Conservation (phyloP, 163 green algal species). For the Coccomyxa subellipsoidea region DNA sequence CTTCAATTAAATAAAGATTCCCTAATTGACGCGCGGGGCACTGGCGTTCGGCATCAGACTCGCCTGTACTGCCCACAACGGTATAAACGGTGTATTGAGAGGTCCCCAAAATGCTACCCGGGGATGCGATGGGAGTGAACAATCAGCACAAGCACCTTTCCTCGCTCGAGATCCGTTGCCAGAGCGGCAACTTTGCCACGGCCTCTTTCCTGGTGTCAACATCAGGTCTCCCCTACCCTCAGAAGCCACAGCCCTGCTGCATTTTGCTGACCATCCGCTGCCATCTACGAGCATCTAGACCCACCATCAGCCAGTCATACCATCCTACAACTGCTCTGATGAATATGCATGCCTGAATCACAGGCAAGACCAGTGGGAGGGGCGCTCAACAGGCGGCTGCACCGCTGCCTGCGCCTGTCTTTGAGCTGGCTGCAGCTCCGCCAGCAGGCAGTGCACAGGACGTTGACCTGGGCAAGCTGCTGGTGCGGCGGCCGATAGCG, state of each 20-base stretch:
- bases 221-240: background rate
- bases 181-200: background rate
- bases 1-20: too few relatives aligned
- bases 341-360: too few relatives aligned
- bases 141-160: background rate
- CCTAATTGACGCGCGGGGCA: too few relatives aligned
- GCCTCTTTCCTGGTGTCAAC: background rate
- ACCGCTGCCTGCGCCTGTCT: background rate
- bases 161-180: background rate
- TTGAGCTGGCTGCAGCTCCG: slow-evolving; percentile 4
- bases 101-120: too few relatives aligned
- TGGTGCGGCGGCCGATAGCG: slow-evolving; percentile 15
- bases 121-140: background rate
- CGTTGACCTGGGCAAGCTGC: background rate
- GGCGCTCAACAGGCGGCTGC: background rate
- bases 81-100: too few relatives aligned
- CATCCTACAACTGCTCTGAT: background rate
- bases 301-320: background rate
- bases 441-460: background rate
- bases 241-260: background rate
- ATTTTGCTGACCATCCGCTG: background rate
- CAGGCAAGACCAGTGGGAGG: background rate
- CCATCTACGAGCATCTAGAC: background rate
- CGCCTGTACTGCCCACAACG: too few relatives aligned
- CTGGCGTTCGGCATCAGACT: too few relatives aligned